These are phyloP conservation scores for Biscutella auriculata DNA, from an alignment of 441 rosid genomes.

Conservation along the genomic window DNA sequence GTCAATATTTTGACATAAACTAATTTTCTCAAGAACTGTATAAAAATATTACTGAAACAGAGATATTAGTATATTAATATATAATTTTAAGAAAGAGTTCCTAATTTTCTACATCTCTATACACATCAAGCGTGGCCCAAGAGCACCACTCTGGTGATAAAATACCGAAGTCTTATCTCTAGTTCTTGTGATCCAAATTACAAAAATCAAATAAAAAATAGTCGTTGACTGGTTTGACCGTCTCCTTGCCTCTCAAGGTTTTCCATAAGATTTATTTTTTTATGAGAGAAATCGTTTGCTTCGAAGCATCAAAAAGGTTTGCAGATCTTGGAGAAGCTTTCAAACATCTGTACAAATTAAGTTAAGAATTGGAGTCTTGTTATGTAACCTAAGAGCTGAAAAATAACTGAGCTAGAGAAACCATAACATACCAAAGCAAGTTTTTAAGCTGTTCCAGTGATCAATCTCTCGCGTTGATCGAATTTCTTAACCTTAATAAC, in stretches of 20 bases:
- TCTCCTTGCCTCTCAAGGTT: conserved; percentile 6
- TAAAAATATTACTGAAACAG: not conserved
- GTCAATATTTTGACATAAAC: too few species aligned
- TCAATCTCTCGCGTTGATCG: conserved; percentile 73
- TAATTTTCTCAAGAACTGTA: too few species aligned
- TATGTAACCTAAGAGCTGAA: not conserved
- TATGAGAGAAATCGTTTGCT: not conserved
- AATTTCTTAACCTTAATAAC: conserved; percentile 70
- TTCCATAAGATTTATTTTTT: not conserved
- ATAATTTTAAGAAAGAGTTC: conserved; percentile 1
- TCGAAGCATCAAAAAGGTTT: not conserved
- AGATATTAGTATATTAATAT: not conserved
- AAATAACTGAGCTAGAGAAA: not conserved
- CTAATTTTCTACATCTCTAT: conserved; percentile 15
- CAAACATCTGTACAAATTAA: conserved; percentile 2
- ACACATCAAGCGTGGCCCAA: not conserved
- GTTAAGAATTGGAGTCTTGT: not conserved
- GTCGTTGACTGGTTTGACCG: not conserved
- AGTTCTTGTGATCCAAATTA: not conserved
- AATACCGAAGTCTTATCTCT: not conserved
- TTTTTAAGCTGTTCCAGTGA: conserved; percentile 79
- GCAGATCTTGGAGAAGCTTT: conserved; percentile 3
- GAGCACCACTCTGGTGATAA: conserved; percentile 1
- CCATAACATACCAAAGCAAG: conserved; percentile 13
- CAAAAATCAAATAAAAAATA: not conserved